Evolutionary conservation across 805 yeast species (phyloP).

Genomic region (Candida pini): DNA sequence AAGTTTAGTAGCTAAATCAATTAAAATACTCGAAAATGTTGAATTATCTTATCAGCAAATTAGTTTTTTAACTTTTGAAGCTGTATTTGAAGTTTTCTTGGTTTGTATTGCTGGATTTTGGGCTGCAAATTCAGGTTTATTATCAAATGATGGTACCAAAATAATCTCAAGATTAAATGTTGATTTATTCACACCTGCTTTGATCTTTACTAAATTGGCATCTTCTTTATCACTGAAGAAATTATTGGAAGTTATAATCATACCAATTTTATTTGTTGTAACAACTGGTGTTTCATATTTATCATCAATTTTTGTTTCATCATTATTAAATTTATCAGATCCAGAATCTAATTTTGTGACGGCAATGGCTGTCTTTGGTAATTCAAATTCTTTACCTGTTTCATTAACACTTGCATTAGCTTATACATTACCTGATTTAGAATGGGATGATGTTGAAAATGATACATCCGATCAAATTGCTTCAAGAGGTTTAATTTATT

Average conservation of each 20-base stretch:
- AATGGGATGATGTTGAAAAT: constrained; percentile 67
- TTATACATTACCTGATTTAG: constrained; percentile 66
- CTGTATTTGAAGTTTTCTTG: constrained; percentile 83
- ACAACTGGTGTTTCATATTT: constrained; percentile 71
- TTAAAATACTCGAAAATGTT: no score
- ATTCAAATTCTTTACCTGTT: constrained; percentile 91
- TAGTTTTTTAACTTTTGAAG: constrained; percentile 77
- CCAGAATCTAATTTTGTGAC: constrained; percentile 87
- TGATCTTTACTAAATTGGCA: constrained; percentile 79
- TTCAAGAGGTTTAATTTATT: constrained; percentile 68
- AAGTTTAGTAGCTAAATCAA: no score
- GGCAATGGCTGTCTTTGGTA: constrained; percentile 96
- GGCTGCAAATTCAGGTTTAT: constrained; percentile 69
- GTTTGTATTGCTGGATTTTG: constrained; percentile 83
- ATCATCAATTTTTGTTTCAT: constrained; percentile 54
- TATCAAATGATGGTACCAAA: constrained; percentile 72
- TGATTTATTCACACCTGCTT: constrained; percentile 90
- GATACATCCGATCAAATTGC: constrained; percentile 69
- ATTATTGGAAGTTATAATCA: constrained; percentile 71
- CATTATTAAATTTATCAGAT: constrained; percentile 51
- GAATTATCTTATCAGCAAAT: constrained; percentile 30
- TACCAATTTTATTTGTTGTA: constrained; percentile 79
- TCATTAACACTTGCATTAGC: constrained; percentile 78
- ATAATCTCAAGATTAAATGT: constrained; percentile 75
- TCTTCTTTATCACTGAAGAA: constrained; percentile 66